Percentiles rank a stretch among this genome's conserved stretches.
Conservation (phyloP, 257 asterid genomes). For the Solanum chiquidenum region DNA sequence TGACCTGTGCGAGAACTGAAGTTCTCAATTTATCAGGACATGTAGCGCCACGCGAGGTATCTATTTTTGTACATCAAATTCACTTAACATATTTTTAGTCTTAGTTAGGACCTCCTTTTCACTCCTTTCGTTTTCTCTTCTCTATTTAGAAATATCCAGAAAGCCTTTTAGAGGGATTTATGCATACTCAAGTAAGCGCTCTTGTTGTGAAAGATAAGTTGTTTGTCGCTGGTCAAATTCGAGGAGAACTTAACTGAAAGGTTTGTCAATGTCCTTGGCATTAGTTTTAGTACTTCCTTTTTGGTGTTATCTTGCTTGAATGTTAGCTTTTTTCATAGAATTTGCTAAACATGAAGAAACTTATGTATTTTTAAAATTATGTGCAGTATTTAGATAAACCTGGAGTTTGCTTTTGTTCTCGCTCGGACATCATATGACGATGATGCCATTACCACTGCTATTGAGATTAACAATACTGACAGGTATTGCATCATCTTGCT, state of each 20-base stretch:
- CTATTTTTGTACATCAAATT: neutral
- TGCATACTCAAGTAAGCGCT: too few relatives aligned
- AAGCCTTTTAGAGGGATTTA: too few relatives aligned
- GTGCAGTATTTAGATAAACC: conserved; percentile 72
- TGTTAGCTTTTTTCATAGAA: neutral
- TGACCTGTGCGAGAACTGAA: conserved; percentile 49
- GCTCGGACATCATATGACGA: conserved; percentile 78
- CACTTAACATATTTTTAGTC: neutral
- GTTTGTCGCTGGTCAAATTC: too few relatives aligned
- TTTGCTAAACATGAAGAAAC: neutral
- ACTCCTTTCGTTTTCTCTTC: too few relatives aligned
- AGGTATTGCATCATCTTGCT: conserved; percentile 29
- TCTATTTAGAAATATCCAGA: too few relatives aligned
- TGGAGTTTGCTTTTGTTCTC: conserved; percentile 47
- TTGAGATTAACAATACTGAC: conserved; percentile 60
- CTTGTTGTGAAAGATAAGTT: too few relatives aligned
- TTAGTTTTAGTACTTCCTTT: too few relatives aligned
- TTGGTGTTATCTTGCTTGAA: too few relatives aligned
- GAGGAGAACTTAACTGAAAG: too few relatives aligned
- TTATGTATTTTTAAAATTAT: neutral
- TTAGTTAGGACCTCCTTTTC: too few relatives aligned
- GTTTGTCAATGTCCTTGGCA: too few relatives aligned
- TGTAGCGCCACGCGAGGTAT: conserved; percentile 72
- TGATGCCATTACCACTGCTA: conserved; percentile 76
- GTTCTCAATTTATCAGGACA: conserved; percentile 80